phyloP scores from a whole-genome alignment of 2,329 filamentous ascomycete genomes.

The Scleromitrula shiraiana region DNA sequence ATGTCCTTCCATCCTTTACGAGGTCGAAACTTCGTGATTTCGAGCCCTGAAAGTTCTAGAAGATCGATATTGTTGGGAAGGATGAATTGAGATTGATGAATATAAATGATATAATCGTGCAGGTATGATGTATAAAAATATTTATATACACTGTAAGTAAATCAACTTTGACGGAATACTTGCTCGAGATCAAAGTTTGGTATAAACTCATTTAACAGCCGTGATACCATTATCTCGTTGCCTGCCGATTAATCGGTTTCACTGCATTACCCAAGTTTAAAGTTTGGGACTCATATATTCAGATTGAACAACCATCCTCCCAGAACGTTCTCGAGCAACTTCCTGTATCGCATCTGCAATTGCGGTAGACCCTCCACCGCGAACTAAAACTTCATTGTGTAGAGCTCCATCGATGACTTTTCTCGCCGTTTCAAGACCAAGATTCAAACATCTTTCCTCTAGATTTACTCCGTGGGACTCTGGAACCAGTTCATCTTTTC shows the following conservation, averaged over 20 bases:
- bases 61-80: no score
- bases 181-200: no score
- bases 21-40: no score
- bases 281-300: background rate
- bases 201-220: background rate
- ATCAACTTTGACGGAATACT: no score
- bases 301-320: background rate
- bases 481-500: conserved; percentile 52
- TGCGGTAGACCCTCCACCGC: conserved; percentile 36
- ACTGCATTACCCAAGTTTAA: no score
- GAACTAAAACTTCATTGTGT: conserved; percentile 48
- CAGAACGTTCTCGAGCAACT: background rate
- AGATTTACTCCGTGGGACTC: conserved; percentile 40
- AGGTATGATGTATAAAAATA: no score
- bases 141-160: background rate
- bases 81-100: no score
- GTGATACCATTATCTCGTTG: background rate
- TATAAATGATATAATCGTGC: no score
- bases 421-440: conserved; percentile 40
- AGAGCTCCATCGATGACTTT: conserved; percentile 41
- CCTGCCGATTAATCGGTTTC: background rate
- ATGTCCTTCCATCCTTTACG: no score
- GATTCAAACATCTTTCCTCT: conserved; percentile 38
- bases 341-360: conserved; percentile 37
- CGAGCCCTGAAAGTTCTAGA: no score